Conservation (phyloP, 2,329 filamentous ascomycete species). For the Orbilia blumenaviensis region DNA sequence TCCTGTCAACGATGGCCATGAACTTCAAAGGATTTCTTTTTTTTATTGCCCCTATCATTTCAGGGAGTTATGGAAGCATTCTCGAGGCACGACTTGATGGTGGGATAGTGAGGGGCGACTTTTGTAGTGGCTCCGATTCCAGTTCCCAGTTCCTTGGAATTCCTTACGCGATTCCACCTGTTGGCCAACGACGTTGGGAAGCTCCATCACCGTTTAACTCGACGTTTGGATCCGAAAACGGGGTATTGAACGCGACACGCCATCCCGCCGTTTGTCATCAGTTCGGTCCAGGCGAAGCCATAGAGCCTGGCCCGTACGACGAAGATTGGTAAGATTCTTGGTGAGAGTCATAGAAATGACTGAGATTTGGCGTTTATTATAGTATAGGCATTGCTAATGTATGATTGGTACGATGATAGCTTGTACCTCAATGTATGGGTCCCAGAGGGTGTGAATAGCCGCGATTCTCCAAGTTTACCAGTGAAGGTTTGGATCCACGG, state of each 20-base stretch:
- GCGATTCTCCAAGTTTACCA: not conserved
- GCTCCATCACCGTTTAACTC: slow-evolving; percentile 27
- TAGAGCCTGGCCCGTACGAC: slow-evolving; percentile 9
- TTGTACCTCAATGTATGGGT: slow-evolving; percentile 44
- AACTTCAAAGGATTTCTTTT: not conserved
- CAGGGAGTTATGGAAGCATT: not conserved
- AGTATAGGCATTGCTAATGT: not conserved
- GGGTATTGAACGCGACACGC: slow-evolving; percentile 21
- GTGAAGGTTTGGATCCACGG: slow-evolving; percentile 49
- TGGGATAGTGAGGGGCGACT: slow-evolving; percentile 3
- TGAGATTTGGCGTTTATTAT: no score
- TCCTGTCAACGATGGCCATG: not conserved
- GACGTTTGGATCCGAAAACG: slow-evolving; percentile 17
- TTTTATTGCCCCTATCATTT: not conserved
- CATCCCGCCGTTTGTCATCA: slow-evolving; percentile 26
- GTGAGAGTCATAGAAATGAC: no score
- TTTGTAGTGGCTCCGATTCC: slow-evolving; percentile 1
- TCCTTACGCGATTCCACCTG: slow-evolving; percentile 36
- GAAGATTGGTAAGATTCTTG: slow-evolving; percentile 43
- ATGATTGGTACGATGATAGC: not conserved
- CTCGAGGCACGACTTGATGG: not conserved
- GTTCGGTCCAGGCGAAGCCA: not conserved
- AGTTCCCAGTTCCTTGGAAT: slow-evolving; percentile 34
- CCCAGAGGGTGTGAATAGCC: not conserved
- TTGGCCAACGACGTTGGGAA: slow-evolving; percentile 33